These are phyloP conservation scores for Trypethelium eluteriae DNA, from an alignment of 495 filamentous ascomycete genomes.

Conservation along the genomic window DNA sequence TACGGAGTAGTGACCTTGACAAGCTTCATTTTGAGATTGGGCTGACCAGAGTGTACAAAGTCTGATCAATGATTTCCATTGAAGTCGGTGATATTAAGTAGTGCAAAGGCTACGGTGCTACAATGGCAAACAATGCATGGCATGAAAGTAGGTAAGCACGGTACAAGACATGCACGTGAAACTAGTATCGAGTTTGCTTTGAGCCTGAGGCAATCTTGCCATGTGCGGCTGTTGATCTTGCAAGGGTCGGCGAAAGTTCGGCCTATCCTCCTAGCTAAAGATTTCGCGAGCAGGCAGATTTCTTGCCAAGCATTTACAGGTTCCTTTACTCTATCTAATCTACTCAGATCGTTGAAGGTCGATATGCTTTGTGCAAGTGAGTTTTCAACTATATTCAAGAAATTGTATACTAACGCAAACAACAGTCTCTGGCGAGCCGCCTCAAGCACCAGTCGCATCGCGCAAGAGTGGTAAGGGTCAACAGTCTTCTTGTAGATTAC, in stretches of 20 bases:
- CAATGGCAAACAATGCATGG: no score
- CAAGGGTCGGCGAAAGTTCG: not conserved
- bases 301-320: not conserved
- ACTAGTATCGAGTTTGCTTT: no score
- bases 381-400: conserved; percentile 14
- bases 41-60: no score
- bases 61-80: no score
- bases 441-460: conserved; percentile 89
- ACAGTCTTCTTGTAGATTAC: not conserved
- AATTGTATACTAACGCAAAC: conserved; percentile 11
- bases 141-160: no score
- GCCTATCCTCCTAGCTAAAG: not conserved
- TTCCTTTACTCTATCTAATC: not conserved
- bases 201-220: not conserved
- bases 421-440: conserved; percentile 92
- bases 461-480: conserved; percentile 72
- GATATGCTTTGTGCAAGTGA: conserved; percentile 29
- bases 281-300: not conserved
- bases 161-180: no score
- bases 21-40: no score
- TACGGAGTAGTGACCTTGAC: no score
- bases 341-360: not conserved
- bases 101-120: no score
- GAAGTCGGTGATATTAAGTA: no score
- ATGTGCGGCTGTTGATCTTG: not conserved